Evolutionary conservation across 495 filamentous ascomycete genomes (phyloP), one percentile per base, ranked within the genome.

Genomic region (Penicillium desertorum): DNA sequence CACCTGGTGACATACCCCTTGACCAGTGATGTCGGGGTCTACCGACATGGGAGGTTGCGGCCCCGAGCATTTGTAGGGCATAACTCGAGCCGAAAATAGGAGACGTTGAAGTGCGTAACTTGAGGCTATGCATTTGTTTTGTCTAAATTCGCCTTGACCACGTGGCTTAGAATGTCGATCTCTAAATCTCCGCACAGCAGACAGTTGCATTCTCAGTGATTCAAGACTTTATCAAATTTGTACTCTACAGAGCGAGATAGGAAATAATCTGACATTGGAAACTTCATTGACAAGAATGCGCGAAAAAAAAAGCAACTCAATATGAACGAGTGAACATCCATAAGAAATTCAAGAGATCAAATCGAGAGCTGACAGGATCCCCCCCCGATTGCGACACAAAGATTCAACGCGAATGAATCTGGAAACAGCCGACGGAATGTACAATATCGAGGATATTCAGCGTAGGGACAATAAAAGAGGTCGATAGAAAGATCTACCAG

Each of bases 401-500:
- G 3, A 39, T 22, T 22, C 19, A 36, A 54, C 42, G 29, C 11
- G 16, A 52, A 39, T 60, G 54, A 67, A 62, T 57, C 57, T 67
- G 59, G 54, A 64, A 30, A 66, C 51, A 59, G 30, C 51, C 45
- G 60, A 57, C 36, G 34, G 49, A 65, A 61, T 70, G 57, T 68
- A 70, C 68, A 70, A 47, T 19, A 57, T 61, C 46, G 52, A 60
- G 59, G 45, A 57, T 30, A 51, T 58, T 49, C 43, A 59, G 19
- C 20, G 20, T 12, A n/a, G 47, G 10, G n/a, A 32, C 19, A 11
- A 44, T 23, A 20, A 14, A 20, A 7, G 4, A 32, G n/a, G 32
- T 32, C 23, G 17, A 32, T 20, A 32, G 16, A 43, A 29, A 45
- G 52, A 59, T 63, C 61, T 62, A 67, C 62, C 52, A 57, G 62